Base-by-base conservation (phyloP, 2,329 filamentous ascomycete genomes). In the Stagonosporopsis chrysanthemi region DNA sequence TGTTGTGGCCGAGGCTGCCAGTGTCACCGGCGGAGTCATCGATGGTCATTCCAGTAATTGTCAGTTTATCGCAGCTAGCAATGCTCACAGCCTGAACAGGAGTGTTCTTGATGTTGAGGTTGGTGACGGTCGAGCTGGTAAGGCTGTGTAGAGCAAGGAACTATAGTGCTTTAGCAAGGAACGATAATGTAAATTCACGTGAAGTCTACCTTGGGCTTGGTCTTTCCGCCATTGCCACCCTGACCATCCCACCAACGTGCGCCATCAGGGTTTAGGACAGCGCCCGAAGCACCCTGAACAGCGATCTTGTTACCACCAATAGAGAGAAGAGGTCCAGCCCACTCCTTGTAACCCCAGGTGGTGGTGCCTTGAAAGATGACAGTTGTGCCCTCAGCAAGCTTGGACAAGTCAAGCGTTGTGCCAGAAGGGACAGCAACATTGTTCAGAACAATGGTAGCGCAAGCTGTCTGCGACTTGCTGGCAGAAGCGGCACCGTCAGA, bases 341-440 rank as follows among this genome's bases (percentile, higher is more conserved):
- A 90, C 65, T 88, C 83, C 57, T 84, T 77, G 75, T 88, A 89
- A 17, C 81, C 87, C 68, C 87, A 90, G 46, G 84, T 86, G 9
- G 87, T 90, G 17, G 80, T 84, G 31, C 88, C 88, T 53, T 84
- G 72, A 73, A 90, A 90, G 65, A 83, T 84, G 59, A 89, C 80
- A 54, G 73, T 80, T 15, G 84, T 85, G 58, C 79, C 82, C 19
- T 75, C 69, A 0, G 78, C 78, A 29, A 87, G 78, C 11, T 76
- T 73, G 11, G 84, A 84, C 56, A 88, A 71, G 66, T 88, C 84
- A 1, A 88, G 79, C 1, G 85, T 87, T 8, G 76, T 75, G 19
- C 84, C 85, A 6, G 84, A 80, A 4, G 86, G 86, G 9, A 88
- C 85, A 22, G 74, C 74, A 33, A 88, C 78, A 61, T 79, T 77